phyloP scores from a whole-genome alignment of 169 alveolate genomes.

The Nephromyces sp. region DNA sequence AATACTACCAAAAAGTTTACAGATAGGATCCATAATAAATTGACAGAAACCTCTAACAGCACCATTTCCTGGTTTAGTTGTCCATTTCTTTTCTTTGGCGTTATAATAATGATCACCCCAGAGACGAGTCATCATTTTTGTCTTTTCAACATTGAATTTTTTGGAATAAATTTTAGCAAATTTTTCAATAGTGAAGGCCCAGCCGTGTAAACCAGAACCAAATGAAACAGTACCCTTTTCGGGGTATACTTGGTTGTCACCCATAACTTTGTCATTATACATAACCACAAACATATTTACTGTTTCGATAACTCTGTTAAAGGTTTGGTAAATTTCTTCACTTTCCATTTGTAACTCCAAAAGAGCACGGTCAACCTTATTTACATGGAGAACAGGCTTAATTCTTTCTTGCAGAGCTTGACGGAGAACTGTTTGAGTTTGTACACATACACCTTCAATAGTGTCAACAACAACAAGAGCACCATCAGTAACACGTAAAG shows the following conservation, averaged over 20 bases:
- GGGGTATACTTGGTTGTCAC: slow-evolving; percentile 90
- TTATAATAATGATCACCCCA: slow-evolving; percentile 98
- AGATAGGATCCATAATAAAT: slow-evolving; percentile 96
- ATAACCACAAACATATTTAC: slow-evolving; percentile 94
- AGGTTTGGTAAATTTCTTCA: slow-evolving; percentile 93
- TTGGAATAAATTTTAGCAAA: slow-evolving; percentile 91
- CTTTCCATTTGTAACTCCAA: slow-evolving; percentile 94
- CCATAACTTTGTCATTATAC: slow-evolving; percentile 89
- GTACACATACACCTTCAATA: slow-evolving; percentile 98
- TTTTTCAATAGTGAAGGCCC: slow-evolving; percentile 95
- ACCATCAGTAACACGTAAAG: slow-evolving; percentile 98
- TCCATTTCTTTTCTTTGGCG: slow-evolving; percentile 89
- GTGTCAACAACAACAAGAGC: slow-evolving; percentile 98
- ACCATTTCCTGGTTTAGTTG: slow-evolving; percentile 13
- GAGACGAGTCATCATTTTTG: slow-evolving; percentile 89
- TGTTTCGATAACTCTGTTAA: slow-evolving; percentile 89
- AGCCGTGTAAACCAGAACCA: slow-evolving; percentile 97
- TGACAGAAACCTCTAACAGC: slow-evolving; percentile 77
- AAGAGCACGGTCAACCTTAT: slow-evolving; percentile 95
- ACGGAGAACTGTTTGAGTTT: slow-evolving; percentile 96
- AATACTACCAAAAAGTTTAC: slow-evolving; percentile 83
- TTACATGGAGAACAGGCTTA: slow-evolving; percentile 95
- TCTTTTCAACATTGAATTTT: slow-evolving; percentile 87
- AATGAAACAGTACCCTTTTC: slow-evolving; percentile 94
- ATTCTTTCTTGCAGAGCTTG: slow-evolving; percentile 97